Conservation (phyloP, 768 basidiomycete genomes). For the Suillus occidentalis region DNA sequence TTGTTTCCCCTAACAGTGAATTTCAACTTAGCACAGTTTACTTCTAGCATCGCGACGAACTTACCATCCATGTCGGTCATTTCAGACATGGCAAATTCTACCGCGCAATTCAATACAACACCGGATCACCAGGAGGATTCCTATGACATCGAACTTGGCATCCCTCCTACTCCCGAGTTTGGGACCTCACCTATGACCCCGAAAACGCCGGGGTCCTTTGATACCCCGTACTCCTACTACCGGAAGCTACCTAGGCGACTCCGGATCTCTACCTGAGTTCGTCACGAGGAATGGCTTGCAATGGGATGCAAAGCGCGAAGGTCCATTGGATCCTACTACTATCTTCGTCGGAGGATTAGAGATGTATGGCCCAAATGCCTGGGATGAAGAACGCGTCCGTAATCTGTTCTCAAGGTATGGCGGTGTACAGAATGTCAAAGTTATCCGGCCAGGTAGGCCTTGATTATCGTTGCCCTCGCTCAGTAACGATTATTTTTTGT, state of each 20-base stretch:
- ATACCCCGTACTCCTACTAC: conserved; percentile 53
- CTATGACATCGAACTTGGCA: conserved; percentile 29
- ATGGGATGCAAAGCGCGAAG: conserved; percentile 23
- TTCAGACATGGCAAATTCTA: conserved; percentile 5
- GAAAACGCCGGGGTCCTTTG: conserved; percentile 46
- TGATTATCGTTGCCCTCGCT: not conserved
- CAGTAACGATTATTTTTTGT: conserved; percentile 3
- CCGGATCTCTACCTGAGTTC: conserved; percentile 25
- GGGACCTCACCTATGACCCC: conserved; percentile 52
- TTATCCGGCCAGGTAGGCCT: conserved; percentile 63
- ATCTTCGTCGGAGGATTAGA: conserved; percentile 80
- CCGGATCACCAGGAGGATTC: conserved; percentile 30
- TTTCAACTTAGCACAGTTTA: not conserved
- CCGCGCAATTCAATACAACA: conserved; percentile 18
- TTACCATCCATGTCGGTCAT: conserved; percentile 8
- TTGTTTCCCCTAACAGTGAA: not conserved
- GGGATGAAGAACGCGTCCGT: conserved; percentile 66
- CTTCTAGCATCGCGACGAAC: not conserved
- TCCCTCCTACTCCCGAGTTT: conserved; percentile 45
- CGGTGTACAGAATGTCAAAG: conserved; percentile 60
- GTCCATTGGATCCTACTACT: conserved; percentile 59
- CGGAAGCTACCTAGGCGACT: conserved; percentile 34
- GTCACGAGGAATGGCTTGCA: conserved; percentile 23
- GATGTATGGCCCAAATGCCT: conserved; percentile 58
- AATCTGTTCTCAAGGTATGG: conserved; percentile 64